phyloP scores from a whole-genome alignment of 2,329 filamentous ascomycete species.

The Microsporum ferrugineum region DNA sequence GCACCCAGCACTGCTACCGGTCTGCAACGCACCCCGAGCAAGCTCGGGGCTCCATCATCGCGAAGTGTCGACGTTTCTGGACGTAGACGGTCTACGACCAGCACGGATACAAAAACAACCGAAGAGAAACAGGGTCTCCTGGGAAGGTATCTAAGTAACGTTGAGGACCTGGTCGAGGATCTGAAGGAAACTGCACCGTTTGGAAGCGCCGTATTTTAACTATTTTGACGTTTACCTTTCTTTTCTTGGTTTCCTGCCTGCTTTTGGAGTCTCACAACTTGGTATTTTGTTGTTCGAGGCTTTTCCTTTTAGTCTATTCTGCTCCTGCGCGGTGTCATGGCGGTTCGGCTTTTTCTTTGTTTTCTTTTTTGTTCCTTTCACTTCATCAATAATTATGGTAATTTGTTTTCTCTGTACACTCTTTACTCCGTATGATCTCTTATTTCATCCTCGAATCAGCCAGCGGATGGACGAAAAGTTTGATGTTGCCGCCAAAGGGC shows the following conservation, averaged over 20 bases:
- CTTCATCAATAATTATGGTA: neutral
- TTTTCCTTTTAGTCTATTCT: neutral
- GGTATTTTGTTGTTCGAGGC: neutral
- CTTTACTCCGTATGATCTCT: neutral
- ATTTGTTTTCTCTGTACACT: neutral
- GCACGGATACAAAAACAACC: slow-evolving; percentile 47
- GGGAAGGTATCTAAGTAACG: slow-evolving; percentile 65
- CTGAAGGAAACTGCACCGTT: slow-evolving; percentile 68
- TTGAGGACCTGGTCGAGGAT: slow-evolving; percentile 76
- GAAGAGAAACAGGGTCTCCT: slow-evolving; percentile 73
- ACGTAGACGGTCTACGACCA: slow-evolving; percentile 21
- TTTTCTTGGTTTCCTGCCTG: neutral
- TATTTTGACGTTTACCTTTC: neutral
- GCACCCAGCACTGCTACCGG: slow-evolving; percentile 34
- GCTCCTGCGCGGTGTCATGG: neutral
- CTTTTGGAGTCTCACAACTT: neutral
- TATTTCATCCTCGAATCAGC: neutral
- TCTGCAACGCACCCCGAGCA: slow-evolving; percentile 57
- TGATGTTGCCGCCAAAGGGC: neutral
- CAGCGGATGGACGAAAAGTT: neutral
- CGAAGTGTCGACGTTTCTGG: slow-evolving; percentile 26
- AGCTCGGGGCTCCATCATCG: slow-evolving; percentile 47
- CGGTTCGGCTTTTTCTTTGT: neutral
- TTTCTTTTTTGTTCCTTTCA: neutral
- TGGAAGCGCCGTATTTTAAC: slow-evolving; percentile 39